phyloP scores from a whole-genome alignment of 371 early-diverging fungal species.

The Mortierella sp. region DNA sequence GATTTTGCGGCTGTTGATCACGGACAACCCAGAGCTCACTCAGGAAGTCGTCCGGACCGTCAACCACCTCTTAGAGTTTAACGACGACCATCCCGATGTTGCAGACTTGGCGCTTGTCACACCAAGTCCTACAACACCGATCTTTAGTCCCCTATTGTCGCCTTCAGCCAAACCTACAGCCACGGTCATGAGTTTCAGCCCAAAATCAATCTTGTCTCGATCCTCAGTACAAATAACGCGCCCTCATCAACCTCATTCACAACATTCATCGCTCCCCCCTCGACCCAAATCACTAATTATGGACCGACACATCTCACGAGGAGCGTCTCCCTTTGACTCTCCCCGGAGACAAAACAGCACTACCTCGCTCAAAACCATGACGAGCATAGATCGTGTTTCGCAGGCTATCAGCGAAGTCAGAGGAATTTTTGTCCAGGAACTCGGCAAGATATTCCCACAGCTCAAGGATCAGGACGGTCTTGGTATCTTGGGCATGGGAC shows the following conservation, averaged over 20 bases:
- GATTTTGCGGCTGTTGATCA: conserved; percentile 55
- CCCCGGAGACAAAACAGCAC: conserved; percentile 36
- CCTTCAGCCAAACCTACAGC: conserved; percentile 12
- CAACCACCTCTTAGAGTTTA: conserved; percentile 57
- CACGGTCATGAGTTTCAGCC: conserved; percentile 28
- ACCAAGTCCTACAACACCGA: conserved; percentile 26
- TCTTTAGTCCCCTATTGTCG: conserved; percentile 8
- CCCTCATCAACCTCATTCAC: conserved; percentile 3
- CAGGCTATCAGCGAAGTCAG: conserved; percentile 57
- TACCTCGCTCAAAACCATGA: conserved; percentile 24
- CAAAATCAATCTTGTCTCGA: conserved; percentile 42
- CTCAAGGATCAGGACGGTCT: conserved; percentile 58
- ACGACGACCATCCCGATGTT: conserved; percentile 30
- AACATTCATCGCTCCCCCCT: conserved; percentile 37
- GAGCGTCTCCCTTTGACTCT: conserved; percentile 38
- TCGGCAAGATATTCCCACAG: conserved; percentile 57
- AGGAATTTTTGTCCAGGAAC: conserved; percentile 59
- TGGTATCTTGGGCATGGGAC: conserved; percentile 56
- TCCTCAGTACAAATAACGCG: conserved; percentile 49
- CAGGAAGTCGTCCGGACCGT: conserved; percentile 60
- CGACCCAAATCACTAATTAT: conserved; percentile 47
- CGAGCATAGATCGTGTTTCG: conserved; percentile 48
- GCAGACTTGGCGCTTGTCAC: conserved; percentile 36
- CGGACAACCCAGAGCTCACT: conserved; percentile 49
- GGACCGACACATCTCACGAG: conserved; percentile 33